Base-by-base conservation (phyloP, 225 moss, liverwort and hornwort species). In the Straminergon stramineum region DNA sequence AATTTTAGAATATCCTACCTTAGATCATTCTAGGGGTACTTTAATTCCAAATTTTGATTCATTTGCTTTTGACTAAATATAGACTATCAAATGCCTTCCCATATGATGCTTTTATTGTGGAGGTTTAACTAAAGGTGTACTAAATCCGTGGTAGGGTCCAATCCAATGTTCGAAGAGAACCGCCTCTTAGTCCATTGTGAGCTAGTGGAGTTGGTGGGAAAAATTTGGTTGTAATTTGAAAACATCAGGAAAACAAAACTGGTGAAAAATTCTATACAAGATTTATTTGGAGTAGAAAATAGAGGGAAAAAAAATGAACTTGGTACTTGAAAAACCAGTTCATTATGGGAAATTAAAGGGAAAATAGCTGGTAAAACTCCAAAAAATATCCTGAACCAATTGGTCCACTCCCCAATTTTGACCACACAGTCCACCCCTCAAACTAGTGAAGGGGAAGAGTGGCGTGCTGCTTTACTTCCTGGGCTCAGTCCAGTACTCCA, bases 241-340 rank as follows among this genome's bases (percentile, higher is more conserved):
- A 30, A 17, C 17, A 75, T 48, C 0, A 5, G 3, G 0, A 2
- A 51, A 48, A 6, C 8, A 15, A 7, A 2, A 1, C 0, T 1
- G 1, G 2, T 74, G 28, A 4, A 30, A 6, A n/a, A 45, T 45
- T 74, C 17, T 17, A 45, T 3, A 45, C 28, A 43, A 16, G 10
- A 5, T 74, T 6, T 10, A 17, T 10, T 74, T 10, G 3, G 6
- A 45, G 1, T 9, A 10, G 31, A 75, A 3, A 45, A 6, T 8
- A 30, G 10, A 31, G 18, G n/a, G n/a, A n/a, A 10, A 11, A 43
- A 18, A 6, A 9, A 6, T 24, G 23, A 3, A 27, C 9, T 43
- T 5, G 16, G 1, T 16, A 48, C 48, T 31, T 48, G 5, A 31
- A 31, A 71, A 39, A 23, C 7, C 8, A 5, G 41, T 24, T 71